Evolutionary conservation across 2,329 filamentous ascomycete species (phyloP), one percentile per base, ranked within the genome.

Genomic region (Fusarium dimerum): DNA sequence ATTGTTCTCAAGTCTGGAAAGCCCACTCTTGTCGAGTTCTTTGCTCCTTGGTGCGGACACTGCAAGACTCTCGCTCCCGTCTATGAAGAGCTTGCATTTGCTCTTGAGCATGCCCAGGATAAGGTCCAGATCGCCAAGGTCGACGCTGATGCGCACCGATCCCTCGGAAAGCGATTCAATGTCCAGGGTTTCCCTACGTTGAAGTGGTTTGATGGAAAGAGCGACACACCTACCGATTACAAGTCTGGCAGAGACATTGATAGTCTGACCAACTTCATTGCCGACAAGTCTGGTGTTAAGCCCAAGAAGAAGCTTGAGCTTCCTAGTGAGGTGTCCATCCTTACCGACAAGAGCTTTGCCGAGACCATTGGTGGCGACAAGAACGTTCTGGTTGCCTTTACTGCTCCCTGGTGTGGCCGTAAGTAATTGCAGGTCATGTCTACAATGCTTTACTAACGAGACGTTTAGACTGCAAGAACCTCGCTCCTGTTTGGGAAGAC

Each of bases 331-430:
- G 88, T 99, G 10, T 82, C 86, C 66, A 87, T 90, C 76, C 80
- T 99, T 72, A 92, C 83, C 46, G 92, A 97, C 68, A 73, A 80
- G 63, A 85, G 84, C 53, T 97, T 97, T 76, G 84, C 86, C 73
- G 78, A 86, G 70, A 78, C 83, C 54, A 79, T 97, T 76, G 93
- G 93, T 59, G 80, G 85, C 47, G 90, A 96, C 59, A 92, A 96
- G 82, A 81, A 95, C 73, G 90, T 96, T 17, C 75, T 99, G 50
- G 92, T 99, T 70, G 92, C 95, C 43, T 99, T 99, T 75, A 99
- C 95, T 64, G 93, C 94, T 48, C 92, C 94, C 48, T 97, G 93
- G 94, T 99, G 94, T 76, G 93, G 93, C 73, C 93, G 94, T 97
- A 84, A 76, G 92, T 89, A 45, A 29, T 16, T 7, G 20, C 40